Evolutionary conservation across 23 red algal species (phyloP).

Genomic region (Gracilaria caudata): DNA sequence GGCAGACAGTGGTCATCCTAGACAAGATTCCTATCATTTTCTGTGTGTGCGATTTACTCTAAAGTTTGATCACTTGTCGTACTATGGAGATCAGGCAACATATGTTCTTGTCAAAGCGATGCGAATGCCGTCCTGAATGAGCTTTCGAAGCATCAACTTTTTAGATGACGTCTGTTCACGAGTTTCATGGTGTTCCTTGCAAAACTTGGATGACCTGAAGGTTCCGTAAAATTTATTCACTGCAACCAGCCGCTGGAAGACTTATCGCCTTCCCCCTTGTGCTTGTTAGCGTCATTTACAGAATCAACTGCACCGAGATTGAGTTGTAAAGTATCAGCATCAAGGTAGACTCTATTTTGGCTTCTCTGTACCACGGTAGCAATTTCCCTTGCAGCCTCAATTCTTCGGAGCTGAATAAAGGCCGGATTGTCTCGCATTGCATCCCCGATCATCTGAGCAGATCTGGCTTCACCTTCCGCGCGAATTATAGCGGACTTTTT

Average conservation of each 20-base stretch:
- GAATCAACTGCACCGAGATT: conserved; percentile 70
- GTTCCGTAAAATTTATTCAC: not conserved
- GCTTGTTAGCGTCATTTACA: not conserved
- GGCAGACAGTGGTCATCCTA: not conserved
- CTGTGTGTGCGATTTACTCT: not conserved
- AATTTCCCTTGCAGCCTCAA: conserved; percentile 97
- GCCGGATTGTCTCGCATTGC: conserved; percentile 85
- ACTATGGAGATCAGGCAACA: too few relatives aligned
- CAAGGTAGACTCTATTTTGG: conserved; percentile 78
- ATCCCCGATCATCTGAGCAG: conserved; percentile 85
- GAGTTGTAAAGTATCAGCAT: conserved; percentile 93
- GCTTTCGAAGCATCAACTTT: not conserved
- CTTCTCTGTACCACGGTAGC: conserved; percentile 75
- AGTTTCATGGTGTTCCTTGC: not conserved
- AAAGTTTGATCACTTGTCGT: not conserved
- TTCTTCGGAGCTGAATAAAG: conserved; percentile 91
- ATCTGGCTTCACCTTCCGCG: conserved; percentile 92
- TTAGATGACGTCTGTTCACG: not conserved
- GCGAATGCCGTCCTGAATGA: not conserved
- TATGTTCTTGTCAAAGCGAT: too few relatives aligned
- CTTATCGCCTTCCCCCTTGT: not conserved
- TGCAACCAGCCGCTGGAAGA: conserved; percentile 29
- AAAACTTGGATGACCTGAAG: not conserved
- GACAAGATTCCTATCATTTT: not conserved
- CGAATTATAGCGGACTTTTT: conserved; percentile 90